Evolutionary conservation across 1,139 yeast genomes (phyloP).

Genomic region (Yamadazyma dushanensis): DNA sequence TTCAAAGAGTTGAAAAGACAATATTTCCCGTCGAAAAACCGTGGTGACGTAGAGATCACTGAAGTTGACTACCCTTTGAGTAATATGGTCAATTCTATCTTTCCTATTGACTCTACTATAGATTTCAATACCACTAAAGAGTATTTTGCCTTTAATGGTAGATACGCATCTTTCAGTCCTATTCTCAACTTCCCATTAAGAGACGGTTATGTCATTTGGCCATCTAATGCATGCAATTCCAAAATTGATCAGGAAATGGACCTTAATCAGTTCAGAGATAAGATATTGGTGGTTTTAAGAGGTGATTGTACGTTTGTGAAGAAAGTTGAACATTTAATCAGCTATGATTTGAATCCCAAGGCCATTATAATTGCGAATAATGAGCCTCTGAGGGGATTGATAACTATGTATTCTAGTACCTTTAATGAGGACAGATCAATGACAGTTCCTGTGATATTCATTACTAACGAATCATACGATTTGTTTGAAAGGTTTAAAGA

Average conservation of each 20-base stretch:
- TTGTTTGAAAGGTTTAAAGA: conserved; percentile 17
- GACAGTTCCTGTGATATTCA: conserved; percentile 37
- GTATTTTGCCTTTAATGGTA: conserved; percentile 27
- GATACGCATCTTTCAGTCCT: conserved; percentile 48
- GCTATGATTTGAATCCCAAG: conserved; percentile 30
- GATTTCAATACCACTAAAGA: conserved; percentile 26
- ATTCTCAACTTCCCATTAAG: conserved; percentile 25
- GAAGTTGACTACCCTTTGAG: conserved; percentile 40
- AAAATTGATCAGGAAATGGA: conserved; percentile 10
- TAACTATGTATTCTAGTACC: conserved; percentile 45
- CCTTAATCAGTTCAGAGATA: conserved; percentile 16
- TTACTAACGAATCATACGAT: conserved; percentile 38
- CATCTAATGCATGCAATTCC: conserved; percentile 29
- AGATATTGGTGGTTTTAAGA: conserved; percentile 35
- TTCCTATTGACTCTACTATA: conserved; percentile 42
- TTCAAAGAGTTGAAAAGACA: conserved; percentile 24
- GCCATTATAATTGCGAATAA: conserved; percentile 44
- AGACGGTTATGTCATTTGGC: conserved; percentile 28
- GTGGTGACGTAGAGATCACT: neutral
- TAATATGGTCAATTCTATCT: conserved; percentile 39
- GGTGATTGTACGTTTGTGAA: conserved; percentile 47
- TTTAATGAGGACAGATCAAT: conserved; percentile 41
- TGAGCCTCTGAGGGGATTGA: conserved; percentile 38
- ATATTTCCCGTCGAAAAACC: conserved; percentile 11
- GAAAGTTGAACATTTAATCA: conserved; percentile 33